Evolutionary conservation across 2,329 filamentous ascomycete genomes (phyloP), one percentile per base, ranked within the genome.

Genomic region (Trematosphaeria pertusa): DNA sequence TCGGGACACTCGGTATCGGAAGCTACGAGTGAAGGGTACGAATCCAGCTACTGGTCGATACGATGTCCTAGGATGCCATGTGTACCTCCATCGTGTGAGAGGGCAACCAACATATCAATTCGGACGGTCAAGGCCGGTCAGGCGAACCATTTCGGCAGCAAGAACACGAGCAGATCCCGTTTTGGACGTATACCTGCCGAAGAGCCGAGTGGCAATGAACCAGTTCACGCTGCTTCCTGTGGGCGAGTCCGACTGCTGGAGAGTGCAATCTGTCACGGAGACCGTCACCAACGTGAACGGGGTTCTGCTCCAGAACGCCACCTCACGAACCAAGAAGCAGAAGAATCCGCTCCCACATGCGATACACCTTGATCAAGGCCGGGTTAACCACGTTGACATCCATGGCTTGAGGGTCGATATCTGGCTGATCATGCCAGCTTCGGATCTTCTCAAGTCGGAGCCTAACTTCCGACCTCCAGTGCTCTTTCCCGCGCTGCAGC

Each of bases 101-200:
- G 43, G 19, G 9, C 33, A 40, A n/a, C 30, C 39, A 11, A 46
- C 28, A 11, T 59, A 48, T 31, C 41, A 17, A 12, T 45, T 59
- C 10, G 53, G 58, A 2, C 41, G 47, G 22, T 14, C 18, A 4
- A 37, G 35, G 14, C 40, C 14, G 10, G 14, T 18, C n/a, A 26
- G 19, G 7, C 42, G n/a, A n/a, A n/a, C n/a, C n/a, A n/a, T n/a
- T n/a, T n/a, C n/a, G n/a, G n/a, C n/a, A n/a, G n/a, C n/a, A n/a
- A n/a, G n/a, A n/a, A n/a, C n/a, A n/a, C n/a, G n/a, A n/a, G n/a
- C n/a, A n/a, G n/a, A n/a, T n/a, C n/a, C n/a, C n/a, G n/a, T n/a
- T n/a, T n/a, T 39, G 8, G 55, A 60, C 33, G 54, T 60, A n/a
- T 58, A 50, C 26, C 18, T 60, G 5, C 52, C 57, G 21, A 42